Evolutionary conservation across 129 eudicot genomes (phyloP).

Genomic region (Lactuca sativa): DNA sequence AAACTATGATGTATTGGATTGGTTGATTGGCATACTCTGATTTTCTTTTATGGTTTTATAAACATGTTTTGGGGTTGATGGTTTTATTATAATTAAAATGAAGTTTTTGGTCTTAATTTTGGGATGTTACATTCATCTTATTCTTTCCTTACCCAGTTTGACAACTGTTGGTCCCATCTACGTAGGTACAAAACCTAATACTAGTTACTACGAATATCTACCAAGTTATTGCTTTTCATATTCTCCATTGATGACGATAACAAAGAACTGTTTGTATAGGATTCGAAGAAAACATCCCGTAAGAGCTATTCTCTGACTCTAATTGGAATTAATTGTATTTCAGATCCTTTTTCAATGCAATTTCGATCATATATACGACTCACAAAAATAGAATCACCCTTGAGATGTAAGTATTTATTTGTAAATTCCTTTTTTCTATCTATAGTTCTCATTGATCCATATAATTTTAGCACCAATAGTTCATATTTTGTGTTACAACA

Average conservation of each 20-base stretch:
- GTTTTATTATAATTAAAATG: background rate
- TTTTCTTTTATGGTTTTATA: too few species aligned
- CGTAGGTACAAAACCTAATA: conserved; percentile 39
- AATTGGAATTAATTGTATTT: conserved; percentile 45
- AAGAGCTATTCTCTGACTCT: conserved; percentile 47
- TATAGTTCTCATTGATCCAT: background rate
- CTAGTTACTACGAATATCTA: background rate
- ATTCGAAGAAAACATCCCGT: conserved; percentile 43
- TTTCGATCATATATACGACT: conserved; percentile 63
- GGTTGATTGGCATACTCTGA: too few species aligned
- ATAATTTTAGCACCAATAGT: background rate
- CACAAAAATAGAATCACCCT: conserved; percentile 74
- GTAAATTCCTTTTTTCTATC: background rate
- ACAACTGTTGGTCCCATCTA: conserved; percentile 65
- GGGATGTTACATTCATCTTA: conserved; percentile 42
- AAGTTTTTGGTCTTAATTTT: too few species aligned
- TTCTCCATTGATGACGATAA: background rate
- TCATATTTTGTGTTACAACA: conserved; percentile 21
- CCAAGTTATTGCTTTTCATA: background rate
- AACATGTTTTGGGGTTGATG: too few species aligned
- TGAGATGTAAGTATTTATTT: conserved; percentile 61
- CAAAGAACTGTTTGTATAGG: conserved; percentile 26
- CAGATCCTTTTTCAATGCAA: conserved; percentile 57
- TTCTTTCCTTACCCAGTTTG: conserved; percentile 70
- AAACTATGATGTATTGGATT: too few species aligned